Evolutionary conservation across 495 filamentous ascomycete species (phyloP).

Genomic region (Diplogelasinospora grovesii): DNA sequence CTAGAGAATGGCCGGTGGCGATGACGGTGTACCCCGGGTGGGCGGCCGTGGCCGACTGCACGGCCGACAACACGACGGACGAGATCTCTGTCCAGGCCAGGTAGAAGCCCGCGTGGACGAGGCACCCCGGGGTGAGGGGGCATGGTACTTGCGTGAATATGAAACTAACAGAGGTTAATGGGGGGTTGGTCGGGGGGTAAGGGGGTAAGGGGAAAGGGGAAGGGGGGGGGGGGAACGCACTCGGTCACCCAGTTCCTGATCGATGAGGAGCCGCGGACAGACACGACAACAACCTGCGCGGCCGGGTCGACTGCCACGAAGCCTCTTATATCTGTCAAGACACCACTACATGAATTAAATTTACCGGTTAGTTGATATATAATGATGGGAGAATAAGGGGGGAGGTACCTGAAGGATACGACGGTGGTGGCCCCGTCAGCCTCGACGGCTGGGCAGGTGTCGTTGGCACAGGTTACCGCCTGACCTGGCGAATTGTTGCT

Average conservation of each 20-base stretch:
- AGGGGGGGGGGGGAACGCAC: slow-evolving; percentile 33
- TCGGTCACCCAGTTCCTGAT: slow-evolving; percentile 63
- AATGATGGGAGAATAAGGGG: not conserved
- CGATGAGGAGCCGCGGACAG: slow-evolving; percentile 60
- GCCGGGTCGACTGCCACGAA: slow-evolving; percentile 62
- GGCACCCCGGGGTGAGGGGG: slow-evolving; percentile 25
- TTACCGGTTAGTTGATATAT: too few relatives aligned
- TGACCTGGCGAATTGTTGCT: slow-evolving; percentile 42
- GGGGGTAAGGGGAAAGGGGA: not conserved
- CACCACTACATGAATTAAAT: slow-evolving; percentile 35
- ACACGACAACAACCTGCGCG: slow-evolving; percentile 55
- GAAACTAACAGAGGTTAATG: slow-evolving; percentile 17
- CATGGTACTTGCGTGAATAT: slow-evolving; percentile 26
- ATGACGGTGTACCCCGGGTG: slow-evolving; percentile 49
- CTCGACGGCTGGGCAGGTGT: slow-evolving; percentile 53
- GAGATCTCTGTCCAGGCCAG: slow-evolving; percentile 29
- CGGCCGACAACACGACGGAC: slow-evolving; percentile 11
- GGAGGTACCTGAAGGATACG: slow-evolving; percentile 54
- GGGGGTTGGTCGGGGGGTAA: slow-evolving; percentile 5
- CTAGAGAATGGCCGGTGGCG: slow-evolving; percentile 62
- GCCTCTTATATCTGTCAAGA: slow-evolving; percentile 56
- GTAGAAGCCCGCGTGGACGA: slow-evolving; percentile 35
- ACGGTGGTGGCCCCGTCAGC: slow-evolving; percentile 46
- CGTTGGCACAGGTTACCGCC: slow-evolving; percentile 50
- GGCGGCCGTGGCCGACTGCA: slow-evolving; percentile 20